Base-by-base conservation (phyloP, 495 filamentous ascomycete genomes). In the Pyronema domesticum region DNA sequence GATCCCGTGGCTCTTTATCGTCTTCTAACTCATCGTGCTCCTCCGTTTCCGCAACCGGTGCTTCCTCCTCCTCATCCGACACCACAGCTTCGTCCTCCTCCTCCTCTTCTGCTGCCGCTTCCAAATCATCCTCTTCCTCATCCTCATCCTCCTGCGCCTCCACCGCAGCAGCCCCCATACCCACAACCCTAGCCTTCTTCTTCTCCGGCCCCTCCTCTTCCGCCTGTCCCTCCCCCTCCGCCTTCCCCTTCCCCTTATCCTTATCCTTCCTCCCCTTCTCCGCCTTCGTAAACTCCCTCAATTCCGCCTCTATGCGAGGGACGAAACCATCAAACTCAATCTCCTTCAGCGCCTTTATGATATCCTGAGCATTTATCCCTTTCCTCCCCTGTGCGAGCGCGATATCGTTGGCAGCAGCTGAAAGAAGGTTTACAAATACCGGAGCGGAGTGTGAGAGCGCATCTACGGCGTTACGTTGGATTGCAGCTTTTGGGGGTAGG, bases 381-480 rank as follows among this genome's bases (percentile, higher is more conserved):
- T 89, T 91, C 67, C 89, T 84, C 59, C 81, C 77, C 13, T 74
- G 76, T 45, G 70, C 54, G 18, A 70, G 65, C 1, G 82, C 80
- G 52, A 76, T 72, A 62, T 94, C 85, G 67, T 91, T 89, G 42
- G 91, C 84, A 17, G 81, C 75, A 57, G 80, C 77, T 42, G 85
- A 82, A 30, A 98, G 70, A 67, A 95, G 89, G 64, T 79, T 95
- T 34, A 96, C 80, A 66, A 98, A 98, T 0, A 98, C 86, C 1
- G 87, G 94, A 3, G 89, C 87, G 53, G 84, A 83, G 72, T 96
- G 95, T 57, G 83, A 84, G 67, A 98, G 79, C 0, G 93, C 91
- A 30, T 91, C 65, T 37, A 95, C 76, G 3, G 91, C 91, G 68
- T 95, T 89, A 57, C 88, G 94, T 61, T 94, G 86, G 50, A 98